A percentile compares a stretch with the other conserved stretches of the same genome.
Conservation (phyloP, 352 stramenopile species). For the Phytopythium montanum region DNA sequence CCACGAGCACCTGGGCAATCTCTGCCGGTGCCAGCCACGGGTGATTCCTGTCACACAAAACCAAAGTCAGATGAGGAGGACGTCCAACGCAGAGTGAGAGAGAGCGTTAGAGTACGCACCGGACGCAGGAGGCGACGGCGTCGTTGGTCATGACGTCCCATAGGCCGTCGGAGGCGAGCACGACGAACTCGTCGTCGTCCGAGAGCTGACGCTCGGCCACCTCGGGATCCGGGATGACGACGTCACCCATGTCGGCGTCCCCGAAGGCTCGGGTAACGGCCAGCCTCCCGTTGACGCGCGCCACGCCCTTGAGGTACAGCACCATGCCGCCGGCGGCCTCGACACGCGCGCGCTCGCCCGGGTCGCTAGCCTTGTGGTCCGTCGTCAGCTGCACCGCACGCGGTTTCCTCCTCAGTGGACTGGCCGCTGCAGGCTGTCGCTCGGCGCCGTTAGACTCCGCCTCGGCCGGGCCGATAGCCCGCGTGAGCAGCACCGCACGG, state of each 20-base stretch:
- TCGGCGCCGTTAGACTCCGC: neutral
- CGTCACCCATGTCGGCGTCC: constrained; percentile 52
- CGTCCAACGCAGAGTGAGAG: constrained; percentile 3
- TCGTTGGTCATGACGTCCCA: constrained; percentile 79
- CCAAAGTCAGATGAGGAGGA: no score
- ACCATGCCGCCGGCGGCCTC: constrained; percentile 68
- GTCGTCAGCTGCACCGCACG: constrained; percentile 49
- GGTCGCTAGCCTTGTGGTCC: constrained; percentile 74
- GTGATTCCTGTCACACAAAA: constrained; percentile 34
- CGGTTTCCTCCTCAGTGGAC: neutral
- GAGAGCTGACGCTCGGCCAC: constrained; percentile 47
- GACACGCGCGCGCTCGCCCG: constrained; percentile 59
- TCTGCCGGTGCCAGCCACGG: constrained; percentile 60
- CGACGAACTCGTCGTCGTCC: constrained; percentile 65
- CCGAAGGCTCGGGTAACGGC: constrained; percentile 71
- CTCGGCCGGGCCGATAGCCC: constrained; percentile 14
- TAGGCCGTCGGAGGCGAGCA: constrained; percentile 71
- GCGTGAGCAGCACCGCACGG: constrained; percentile 56
- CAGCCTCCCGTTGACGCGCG: constrained; percentile 65
- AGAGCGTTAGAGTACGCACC: constrained; percentile 23
- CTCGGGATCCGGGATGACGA: constrained; percentile 62
- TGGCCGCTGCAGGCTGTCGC: neutral
- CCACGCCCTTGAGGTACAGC: constrained; percentile 69
- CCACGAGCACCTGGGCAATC: constrained; percentile 52
- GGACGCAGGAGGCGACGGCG: constrained; percentile 52